Base-by-base conservation (phyloP, 2,329 filamentous ascomycete genomes). In the Trichoderma hamatum region DNA sequence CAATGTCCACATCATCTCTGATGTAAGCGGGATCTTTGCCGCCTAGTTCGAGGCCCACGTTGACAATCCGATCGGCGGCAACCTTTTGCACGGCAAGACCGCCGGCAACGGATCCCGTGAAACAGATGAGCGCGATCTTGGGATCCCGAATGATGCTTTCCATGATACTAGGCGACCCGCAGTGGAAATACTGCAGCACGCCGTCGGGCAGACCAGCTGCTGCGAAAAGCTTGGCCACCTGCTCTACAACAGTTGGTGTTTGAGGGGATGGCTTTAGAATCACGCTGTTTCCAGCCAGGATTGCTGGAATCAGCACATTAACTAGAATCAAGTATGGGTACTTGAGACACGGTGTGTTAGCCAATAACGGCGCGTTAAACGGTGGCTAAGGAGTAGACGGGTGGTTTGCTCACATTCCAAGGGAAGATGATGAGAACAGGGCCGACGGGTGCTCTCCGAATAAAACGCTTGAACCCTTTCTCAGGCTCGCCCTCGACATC, bases 1-100 rank as follows among this genome's bases (percentile, higher is more conserved):
- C 88, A 59, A 97, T 81, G 77, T 98, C 94, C 1, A 97, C 93
- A 75, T 98, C 95, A 7, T 84, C 84, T 70, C 95, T 86, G 67
- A 98, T 86, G 76, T 97, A 98, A 28, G 95, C 95, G 5, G 95
- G 93, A 78, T 98, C 95, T 78, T 98, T 98, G 72, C 95, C 95
- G 72, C 95, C 95, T 32, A 98, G 89, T 81, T 98, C 95, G 46
- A 98, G 86, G 1, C 94, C 93, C 56, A 98, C 92, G 71, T 90
- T 90, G 72, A 97, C 90, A 62, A 97, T 88, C 46, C 95, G 90
- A 75, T 94, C 92, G 28, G 93, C 87, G 1, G 94, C 94, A 5
- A 93, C 92, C 77, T 90, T 89, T 77, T 97, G 94, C 28, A 97
- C 92, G 1, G 92, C 90, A 66, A 97, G 82, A 19, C 95, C 95